These are phyloP conservation scores for Pseudogymnoascus sp. DNA, from an alignment of 2,329 filamentous ascomycete genomes.

Conservation along the genomic window DNA sequence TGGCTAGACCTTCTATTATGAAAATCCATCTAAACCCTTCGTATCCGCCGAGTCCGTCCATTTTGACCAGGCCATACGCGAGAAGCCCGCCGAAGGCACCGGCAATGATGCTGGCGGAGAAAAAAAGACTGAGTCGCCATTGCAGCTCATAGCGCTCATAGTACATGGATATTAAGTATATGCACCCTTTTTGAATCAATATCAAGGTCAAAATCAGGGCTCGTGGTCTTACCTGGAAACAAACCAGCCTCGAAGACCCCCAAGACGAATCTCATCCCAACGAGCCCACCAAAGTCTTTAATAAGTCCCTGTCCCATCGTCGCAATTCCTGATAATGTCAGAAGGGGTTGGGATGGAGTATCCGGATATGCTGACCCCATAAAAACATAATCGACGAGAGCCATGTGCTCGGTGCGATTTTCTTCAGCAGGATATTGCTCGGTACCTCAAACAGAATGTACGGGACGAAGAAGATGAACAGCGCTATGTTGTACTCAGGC, in stretches of 20 bases:
- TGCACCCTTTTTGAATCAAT: conserved; percentile 15
- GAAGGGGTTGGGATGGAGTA: neutral
- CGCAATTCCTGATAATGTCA: conserved; percentile 13
- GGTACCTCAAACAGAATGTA: conserved; percentile 34
- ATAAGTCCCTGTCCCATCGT: conserved; percentile 42
- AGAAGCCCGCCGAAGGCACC: conserved; percentile 40
- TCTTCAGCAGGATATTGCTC: conserved; percentile 23
- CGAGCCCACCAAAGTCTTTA: conserved; percentile 32
- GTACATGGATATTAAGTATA: conserved; percentile 42
- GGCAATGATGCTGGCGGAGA: conserved; percentile 34
- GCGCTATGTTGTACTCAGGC: conserved; percentile 30
- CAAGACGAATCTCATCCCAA: conserved; percentile 35
- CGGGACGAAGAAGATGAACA: conserved; percentile 27
- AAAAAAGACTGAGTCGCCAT: conserved; percentile 38
- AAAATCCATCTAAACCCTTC: conserved; percentile 43
- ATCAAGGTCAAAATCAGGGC: neutral
- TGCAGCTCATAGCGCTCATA: conserved; percentile 44
- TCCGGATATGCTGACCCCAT: conserved; percentile 36
- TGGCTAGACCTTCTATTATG: conserved; percentile 37
- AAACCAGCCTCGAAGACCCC: conserved; percentile 40
- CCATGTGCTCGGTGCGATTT: conserved; percentile 33
- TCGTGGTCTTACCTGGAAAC: conserved; percentile 32
- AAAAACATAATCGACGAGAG: conserved; percentile 35
- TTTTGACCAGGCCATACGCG: conserved; percentile 40
- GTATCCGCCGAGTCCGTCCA: conserved; percentile 37